A percentile compares a stretch with the other conserved stretches of the same genome.
phyloP scores from a whole-genome alignment of 441 rosid genomes.

The Daphne laureola region DNA sequence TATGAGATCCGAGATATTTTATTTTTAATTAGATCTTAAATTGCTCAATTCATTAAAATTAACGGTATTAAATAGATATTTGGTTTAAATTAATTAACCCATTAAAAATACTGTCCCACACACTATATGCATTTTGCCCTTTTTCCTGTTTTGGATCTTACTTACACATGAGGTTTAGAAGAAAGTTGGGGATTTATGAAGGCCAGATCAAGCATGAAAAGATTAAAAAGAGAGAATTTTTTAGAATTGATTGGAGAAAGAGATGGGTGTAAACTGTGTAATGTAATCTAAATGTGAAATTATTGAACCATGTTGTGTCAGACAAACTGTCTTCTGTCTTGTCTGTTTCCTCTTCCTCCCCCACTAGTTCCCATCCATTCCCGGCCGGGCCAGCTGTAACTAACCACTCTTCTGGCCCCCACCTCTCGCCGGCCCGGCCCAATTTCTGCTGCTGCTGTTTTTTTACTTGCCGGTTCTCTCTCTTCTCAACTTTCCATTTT shows the following conservation, averaged over 20 bases:
- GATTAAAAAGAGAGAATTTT: constrained; percentile 5
- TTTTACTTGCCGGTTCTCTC: neutral
- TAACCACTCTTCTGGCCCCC: constrained; percentile 25
- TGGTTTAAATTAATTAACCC: no score
- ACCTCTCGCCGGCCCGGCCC: constrained; percentile 22
- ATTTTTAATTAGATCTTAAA: no score
- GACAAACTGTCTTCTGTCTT: constrained; percentile 35
- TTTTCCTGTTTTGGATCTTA: constrained; percentile 8
- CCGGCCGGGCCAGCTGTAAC: constrained; percentile 42
- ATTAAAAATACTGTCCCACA: constrained; percentile 10
- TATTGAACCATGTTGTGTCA: constrained; percentile 24
- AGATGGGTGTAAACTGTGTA: no score
- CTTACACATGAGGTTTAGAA: constrained; percentile 8
- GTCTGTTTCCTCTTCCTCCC: constrained; percentile 40
- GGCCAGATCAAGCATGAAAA: constrained; percentile 30
- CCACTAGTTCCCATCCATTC: constrained; percentile 34
- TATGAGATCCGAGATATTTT: no score
- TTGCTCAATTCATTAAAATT: no score
- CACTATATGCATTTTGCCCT: no score
- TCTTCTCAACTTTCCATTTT: constrained; percentile 72
- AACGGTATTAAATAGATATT: no score
- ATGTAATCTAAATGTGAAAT: constrained; percentile 27
- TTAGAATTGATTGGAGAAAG: neutral
- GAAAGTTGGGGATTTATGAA: constrained; percentile 28
- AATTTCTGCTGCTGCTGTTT: constrained; percentile 13